Evolutionary conservation across 2,329 filamentous ascomycete genomes (phyloP), one percentile per base, ranked within the genome.

Genomic region (Cryphonectria carpinicola): DNA sequence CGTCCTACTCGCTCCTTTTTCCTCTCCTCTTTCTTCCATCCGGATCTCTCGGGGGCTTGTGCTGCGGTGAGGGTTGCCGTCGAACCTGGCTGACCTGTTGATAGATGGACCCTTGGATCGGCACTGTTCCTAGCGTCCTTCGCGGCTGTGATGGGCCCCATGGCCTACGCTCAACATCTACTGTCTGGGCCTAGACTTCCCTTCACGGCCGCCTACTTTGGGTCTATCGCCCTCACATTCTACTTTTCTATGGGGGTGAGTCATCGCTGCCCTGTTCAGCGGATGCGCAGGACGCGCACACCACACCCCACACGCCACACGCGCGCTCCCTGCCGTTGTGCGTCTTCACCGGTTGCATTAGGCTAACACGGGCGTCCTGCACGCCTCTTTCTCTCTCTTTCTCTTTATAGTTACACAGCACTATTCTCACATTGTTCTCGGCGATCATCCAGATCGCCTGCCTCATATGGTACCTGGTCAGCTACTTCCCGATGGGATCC

Each of bases 401-500:
- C 56, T 22, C 17, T 22, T 54, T 67, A 70, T 77, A 97, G 94
- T 90, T 97, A 74, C 92, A 92, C 79, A 95, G 87, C 79, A 94
- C 93, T 56, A 82, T 97, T 73, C 88, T 98, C 74, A 98, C 96
- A 22, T 85, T 98, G 68, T 84, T 98, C 74, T 92, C 94, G 32
- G 90, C 93, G 73, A 86, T 98, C 72, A 84, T 95, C 75, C 96
- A 99, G 80, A 86, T 98, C 68, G 90, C 91, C 67, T 93, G 92
- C 73, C 85, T 98, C 74, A 74, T 93, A 63, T 98, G 95, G 95
- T 98, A 98, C 82, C 86, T 98, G 63, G 90, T 98, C 81, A 97
- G 93, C 82, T 99, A 99, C 81, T 98, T 98, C 78, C 96, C 96
- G 37, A 97, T 98, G 95, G 96, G 96, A 56, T 93, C 93, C 70